Conservation (phyloP, 164 flowering plant species). For the Aristolochia fimbriata region DNA sequence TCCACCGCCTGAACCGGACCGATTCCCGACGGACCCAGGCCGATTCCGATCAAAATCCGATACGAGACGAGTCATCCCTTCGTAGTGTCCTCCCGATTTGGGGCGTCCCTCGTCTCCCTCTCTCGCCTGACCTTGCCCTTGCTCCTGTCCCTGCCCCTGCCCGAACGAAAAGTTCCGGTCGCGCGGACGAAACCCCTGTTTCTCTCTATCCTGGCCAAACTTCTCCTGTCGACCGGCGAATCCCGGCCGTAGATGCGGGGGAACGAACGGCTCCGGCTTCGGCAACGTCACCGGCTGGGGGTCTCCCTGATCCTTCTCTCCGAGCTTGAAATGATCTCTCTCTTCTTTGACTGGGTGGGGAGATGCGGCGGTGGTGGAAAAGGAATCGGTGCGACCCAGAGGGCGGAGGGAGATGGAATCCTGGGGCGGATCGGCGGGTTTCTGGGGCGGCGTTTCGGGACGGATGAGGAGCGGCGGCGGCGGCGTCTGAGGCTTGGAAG, state of each 20-base stretch:
- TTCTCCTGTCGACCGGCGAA: slow-evolving; percentile 45
- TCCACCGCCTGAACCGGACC: slow-evolving; percentile 33
- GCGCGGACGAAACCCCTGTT: no score
- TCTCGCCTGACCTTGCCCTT: slow-evolving; percentile 10
- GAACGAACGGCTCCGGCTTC: slow-evolving; percentile 44
- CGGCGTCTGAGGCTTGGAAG: slow-evolving; percentile 21
- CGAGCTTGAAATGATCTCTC: slow-evolving; percentile 6
- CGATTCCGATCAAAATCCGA: slow-evolving; percentile 27
- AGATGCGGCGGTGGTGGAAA: slow-evolving; percentile 8
- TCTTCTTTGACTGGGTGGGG: slow-evolving; percentile 10
- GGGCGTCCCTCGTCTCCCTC: slow-evolving; percentile 41
- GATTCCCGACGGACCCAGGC: slow-evolving; percentile 45
- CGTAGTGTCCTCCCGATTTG: slow-evolving; percentile 45
- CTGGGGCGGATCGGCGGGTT: slow-evolving; percentile 18
- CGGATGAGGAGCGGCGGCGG: slow-evolving; percentile 2
- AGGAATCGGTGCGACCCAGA: slow-evolving; percentile 31
- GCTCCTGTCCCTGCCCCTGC: slow-evolving; percentile 17
- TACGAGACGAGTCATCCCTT: slow-evolving; percentile 27
- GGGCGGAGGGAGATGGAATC: slow-evolving; percentile 38
- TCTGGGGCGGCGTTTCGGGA: slow-evolving; percentile 1
- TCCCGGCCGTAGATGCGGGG: slow-evolving; percentile 74
- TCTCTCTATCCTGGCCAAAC: slow-evolving; percentile 23
- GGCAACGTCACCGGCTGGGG: slow-evolving; percentile 10
- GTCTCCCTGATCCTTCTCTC: no score
- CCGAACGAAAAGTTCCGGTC: slow-evolving; percentile 1